Evolutionary conservation across 1,284 basidiomycete species (phyloP).

Genomic region (Apiotrichum siamense): DNA sequence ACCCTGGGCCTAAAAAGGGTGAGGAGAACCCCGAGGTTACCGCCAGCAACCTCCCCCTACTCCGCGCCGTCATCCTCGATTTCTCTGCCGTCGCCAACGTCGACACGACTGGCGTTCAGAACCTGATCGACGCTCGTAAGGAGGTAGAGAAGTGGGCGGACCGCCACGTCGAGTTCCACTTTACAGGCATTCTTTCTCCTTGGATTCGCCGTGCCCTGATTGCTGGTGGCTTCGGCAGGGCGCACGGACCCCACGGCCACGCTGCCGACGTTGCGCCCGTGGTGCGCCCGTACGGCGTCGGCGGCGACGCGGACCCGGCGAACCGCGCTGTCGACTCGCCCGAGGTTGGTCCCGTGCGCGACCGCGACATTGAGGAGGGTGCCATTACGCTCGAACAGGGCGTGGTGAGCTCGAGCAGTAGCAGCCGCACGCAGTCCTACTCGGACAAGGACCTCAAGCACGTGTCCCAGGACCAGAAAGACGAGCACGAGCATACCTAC

Average conservation of each 20-base stretch:
- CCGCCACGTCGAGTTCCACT: slow-evolving; percentile 65
- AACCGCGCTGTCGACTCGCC: slow-evolving; percentile 6
- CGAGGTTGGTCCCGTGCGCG: neutral
- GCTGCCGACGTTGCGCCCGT: slow-evolving; percentile 67
- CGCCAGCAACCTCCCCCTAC: slow-evolving; percentile 59
- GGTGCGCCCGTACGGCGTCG: slow-evolving; percentile 50
- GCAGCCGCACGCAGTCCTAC: neutral
- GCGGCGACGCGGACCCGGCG: slow-evolving; percentile 15
- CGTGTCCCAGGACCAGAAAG: neutral
- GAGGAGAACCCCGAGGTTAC: slow-evolving; percentile 54
- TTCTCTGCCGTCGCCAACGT: slow-evolving; percentile 67
- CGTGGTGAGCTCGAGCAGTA: no score
- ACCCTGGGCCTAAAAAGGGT: slow-evolving; percentile 63
- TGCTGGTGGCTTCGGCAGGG: slow-evolving; percentile 74
- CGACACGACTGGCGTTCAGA: slow-evolving; percentile 75
- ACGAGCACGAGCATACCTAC: neutral
- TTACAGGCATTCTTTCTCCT: slow-evolving; percentile 65
- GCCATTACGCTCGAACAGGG: no score
- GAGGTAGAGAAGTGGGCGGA: slow-evolving; percentile 85
- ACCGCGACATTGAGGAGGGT: slow-evolving; percentile 1
- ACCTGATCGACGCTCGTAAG: slow-evolving; percentile 78
- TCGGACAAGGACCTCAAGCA: slow-evolving; percentile 1
- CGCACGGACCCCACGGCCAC: slow-evolving; percentile 43
- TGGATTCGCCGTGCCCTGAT: slow-evolving; percentile 88
- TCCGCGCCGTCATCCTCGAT: slow-evolving; percentile 85